Conservation (phyloP, 306 rosid genomes). For the Cucumis melo region DNA sequence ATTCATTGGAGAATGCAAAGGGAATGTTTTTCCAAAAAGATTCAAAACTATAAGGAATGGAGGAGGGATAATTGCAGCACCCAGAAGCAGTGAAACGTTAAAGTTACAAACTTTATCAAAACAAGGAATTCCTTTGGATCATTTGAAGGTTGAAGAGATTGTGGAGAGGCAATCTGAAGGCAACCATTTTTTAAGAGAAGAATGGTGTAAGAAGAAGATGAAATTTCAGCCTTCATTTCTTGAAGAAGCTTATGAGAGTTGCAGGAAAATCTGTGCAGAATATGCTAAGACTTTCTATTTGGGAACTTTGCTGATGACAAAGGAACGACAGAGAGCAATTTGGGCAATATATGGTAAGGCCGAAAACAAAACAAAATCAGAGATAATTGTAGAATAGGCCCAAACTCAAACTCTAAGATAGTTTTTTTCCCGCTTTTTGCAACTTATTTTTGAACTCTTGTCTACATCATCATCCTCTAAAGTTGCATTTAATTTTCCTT, state of each 20-base stretch:
- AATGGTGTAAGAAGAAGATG: constrained; percentile 1
- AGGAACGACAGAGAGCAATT: constrained; percentile 67
- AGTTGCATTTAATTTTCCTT: too few relatives aligned
- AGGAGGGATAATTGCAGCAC: constrained; percentile 30
- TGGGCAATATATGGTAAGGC: constrained; percentile 81
- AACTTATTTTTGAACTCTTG: too few relatives aligned
- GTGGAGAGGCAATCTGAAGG: constrained; percentile 46
- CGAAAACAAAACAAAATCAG: neutral
- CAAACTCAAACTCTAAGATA: too few relatives aligned
- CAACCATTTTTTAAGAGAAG: neutral
- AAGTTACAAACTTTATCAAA: constrained; percentile 27
- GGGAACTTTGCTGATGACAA: constrained; percentile 74
- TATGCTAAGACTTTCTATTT: constrained; percentile 87
- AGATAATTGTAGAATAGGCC: too few relatives aligned
- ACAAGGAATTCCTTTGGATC: constrained; percentile 39
- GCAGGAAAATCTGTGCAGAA: constrained; percentile 64
- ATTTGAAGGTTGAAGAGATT: constrained; percentile 43
- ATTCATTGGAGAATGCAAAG: constrained; percentile 8
- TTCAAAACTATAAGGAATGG: constrained; percentile 8
- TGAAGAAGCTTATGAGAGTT: constrained; percentile 54
- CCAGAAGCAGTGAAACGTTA: constrained; percentile 14
- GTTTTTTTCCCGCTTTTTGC: too few relatives aligned
- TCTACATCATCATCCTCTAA: too few relatives aligned
- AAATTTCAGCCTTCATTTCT: constrained; percentile 42
- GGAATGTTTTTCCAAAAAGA: constrained; percentile 9